Conservation (phyloP, 768 basidiomycete genomes). For the Lyophyllum shimeji region DNA sequence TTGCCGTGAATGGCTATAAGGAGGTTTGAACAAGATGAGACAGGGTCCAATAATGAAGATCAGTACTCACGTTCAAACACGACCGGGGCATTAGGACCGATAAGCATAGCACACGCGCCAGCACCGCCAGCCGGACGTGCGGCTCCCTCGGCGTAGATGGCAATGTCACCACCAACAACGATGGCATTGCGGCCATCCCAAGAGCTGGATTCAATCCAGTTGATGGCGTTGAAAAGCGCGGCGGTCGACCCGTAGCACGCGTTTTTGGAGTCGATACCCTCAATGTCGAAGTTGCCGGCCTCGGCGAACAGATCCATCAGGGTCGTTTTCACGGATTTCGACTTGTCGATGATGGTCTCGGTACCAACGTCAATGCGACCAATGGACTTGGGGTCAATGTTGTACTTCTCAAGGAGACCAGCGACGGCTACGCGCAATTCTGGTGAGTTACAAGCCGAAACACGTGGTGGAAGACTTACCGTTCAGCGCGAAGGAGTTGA, state of each 20-base stretch:
- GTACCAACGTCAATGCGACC: constrained; percentile 98
- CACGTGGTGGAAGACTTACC: constrained; percentile 46
- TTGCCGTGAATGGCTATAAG: constrained; percentile 87
- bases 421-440: constrained; percentile 62
- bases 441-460: not conserved
- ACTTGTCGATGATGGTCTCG: constrained; percentile 99
- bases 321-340: constrained; percentile 96
- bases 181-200: constrained; percentile 99
- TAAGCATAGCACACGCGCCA: constrained; percentile 91
- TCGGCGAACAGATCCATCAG: constrained; percentile 97
- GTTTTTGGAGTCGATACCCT: constrained; percentile 99
- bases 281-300: constrained; percentile 93
- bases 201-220: constrained; percentile 94
- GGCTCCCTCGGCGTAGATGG: constrained; percentile 94
- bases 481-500: constrained; percentile 96
- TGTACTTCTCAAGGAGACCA: constrained; percentile 89
- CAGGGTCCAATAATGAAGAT: constrained; percentile 6
- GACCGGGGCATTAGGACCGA: constrained; percentile 94
- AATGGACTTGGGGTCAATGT: constrained; percentile 94
- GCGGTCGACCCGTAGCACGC: constrained; percentile 99
- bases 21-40: constrained; percentile 13
- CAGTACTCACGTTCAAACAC: constrained; percentile 85
- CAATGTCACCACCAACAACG: constrained; percentile 95
- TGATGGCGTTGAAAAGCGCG: constrained; percentile 96
- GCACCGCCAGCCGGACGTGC: constrained; percentile 97